phyloP scores from a whole-genome alignment of 768 basidiomycete species.

The Trametes meyenii region DNA sequence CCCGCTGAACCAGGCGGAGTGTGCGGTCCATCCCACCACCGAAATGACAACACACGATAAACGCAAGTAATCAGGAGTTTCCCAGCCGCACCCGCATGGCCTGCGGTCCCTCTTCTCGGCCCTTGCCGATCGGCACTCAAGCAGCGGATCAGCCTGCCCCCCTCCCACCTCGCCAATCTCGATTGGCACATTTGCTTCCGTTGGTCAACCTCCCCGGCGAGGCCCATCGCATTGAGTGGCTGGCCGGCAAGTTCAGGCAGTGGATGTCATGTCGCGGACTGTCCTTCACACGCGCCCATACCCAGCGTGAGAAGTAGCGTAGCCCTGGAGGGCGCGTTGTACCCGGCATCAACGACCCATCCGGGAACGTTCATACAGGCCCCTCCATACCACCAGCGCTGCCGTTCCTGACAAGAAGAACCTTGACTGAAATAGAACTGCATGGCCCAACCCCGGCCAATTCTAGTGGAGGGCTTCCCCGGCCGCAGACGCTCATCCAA shows the following conservation, averaged over 20 bases:
- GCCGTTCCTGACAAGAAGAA: no score
- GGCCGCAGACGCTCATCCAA: no score
- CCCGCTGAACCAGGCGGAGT: constrained; percentile 6
- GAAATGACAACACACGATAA: constrained; percentile 8
- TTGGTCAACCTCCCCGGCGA: background rate
- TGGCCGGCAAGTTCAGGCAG: background rate
- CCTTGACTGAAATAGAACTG: no score
- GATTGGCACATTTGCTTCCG: constrained; percentile 6
- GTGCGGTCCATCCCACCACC: constrained; percentile 12
- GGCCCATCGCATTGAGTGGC: background rate
- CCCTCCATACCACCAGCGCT: no score
- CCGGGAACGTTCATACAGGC: no score
- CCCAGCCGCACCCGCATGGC: background rate
- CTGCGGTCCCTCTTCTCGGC: constrained; percentile 8
- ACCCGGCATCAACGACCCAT: no score
- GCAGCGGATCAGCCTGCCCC: background rate
- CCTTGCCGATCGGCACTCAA: constrained; percentile 13
- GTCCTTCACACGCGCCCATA: no score
- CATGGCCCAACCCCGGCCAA: no score
- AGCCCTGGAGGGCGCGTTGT: no score
- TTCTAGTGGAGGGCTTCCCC: no score
- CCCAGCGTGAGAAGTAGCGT: no score
- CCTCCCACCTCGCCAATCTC: background rate
- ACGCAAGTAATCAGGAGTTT: constrained; percentile 1
- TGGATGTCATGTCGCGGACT: background rate